These are phyloP conservation scores for Areca catechu DNA, from an alignment of 176 grass and related monocot genomes.

Conservation along the genomic window DNA sequence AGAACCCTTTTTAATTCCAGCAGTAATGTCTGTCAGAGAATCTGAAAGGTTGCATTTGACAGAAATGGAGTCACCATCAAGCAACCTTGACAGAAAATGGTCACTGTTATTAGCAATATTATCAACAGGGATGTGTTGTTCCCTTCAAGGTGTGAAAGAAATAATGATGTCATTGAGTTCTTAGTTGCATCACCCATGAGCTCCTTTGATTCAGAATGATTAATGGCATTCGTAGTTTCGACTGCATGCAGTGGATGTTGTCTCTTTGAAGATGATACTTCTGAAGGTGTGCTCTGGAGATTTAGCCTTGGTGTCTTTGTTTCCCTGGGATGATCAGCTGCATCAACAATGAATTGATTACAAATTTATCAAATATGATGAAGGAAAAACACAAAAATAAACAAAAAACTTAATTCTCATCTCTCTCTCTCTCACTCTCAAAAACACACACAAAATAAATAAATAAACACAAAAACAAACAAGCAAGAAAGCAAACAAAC, in stretches of 20 bases:
- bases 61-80: conserved; percentile 29
- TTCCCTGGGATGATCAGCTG: conserved; percentile 49
- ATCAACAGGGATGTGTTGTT: conserved; percentile 42
- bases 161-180: conserved; percentile 80
- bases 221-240: conserved; percentile 22
- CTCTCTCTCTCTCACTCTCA: no score
- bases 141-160: conserved; percentile 96
- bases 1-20: conserved; percentile 14
- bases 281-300: conserved; percentile 22
- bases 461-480: conserved; percentile 9
- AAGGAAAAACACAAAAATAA: conserved; percentile 8
- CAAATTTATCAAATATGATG: conserved; percentile 11
- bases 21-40: background rate
- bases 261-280: conserved; percentile 21
- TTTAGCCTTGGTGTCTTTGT: conserved; percentile 30
- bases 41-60: conserved; percentile 9
- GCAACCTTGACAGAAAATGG: conserved; percentile 39
- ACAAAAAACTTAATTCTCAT: no score
- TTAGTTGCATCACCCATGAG: conserved; percentile 40
- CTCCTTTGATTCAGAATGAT: conserved; percentile 31
- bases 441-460: no score
- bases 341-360: conserved; percentile 16
- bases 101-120: conserved; percentile 65
- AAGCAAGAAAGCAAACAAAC: conserved; percentile 12
- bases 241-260: conserved; percentile 22